Conservation (phyloP, 768 basidiomycete species). For the Tricholoma sp. region DNA sequence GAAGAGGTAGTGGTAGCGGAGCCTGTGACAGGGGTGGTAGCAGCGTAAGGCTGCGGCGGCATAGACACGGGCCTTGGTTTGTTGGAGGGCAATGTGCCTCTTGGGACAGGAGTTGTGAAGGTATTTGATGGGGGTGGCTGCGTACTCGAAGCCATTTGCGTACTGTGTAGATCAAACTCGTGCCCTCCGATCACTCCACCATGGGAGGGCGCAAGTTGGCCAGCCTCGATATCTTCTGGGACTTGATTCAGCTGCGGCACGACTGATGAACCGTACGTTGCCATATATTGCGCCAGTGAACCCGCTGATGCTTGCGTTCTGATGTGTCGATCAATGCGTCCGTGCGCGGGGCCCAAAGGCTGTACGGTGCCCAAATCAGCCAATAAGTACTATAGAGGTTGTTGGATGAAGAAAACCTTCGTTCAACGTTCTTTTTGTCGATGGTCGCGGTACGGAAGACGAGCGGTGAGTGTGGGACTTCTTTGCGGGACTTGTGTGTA, state of each 20-base stretch:
- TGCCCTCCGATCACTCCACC: conserved; percentile 50
- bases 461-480: conserved; percentile 6
- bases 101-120: conserved; percentile 5
- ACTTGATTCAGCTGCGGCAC: conserved; percentile 43
- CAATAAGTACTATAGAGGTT: not conserved
- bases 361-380: not conserved
- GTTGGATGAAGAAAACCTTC: not conserved
- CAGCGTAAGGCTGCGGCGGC: conserved; percentile 55
- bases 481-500: not conserved
- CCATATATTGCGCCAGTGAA: conserved; percentile 22
- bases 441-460: conserved; percentile 2
- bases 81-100: conserved; percentile 27
- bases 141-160: conserved; percentile 24
- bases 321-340: conserved; percentile 2
- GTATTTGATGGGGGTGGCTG: conserved; percentile 19
- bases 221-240: conserved; percentile 41
- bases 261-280: conserved; percentile 46
- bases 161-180: conserved; percentile 62
- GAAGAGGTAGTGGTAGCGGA: conserved; percentile 25
- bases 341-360: conserved; percentile 1
- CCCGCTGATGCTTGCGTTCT: not conserved
- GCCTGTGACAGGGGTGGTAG: conserved; percentile 7
- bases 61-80: conserved; percentile 67
- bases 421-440: not conserved
- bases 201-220: conserved; percentile 43